phyloP scores from a whole-genome alignment of 345 rosid species.

The Eucalyptus sp. region DNA sequence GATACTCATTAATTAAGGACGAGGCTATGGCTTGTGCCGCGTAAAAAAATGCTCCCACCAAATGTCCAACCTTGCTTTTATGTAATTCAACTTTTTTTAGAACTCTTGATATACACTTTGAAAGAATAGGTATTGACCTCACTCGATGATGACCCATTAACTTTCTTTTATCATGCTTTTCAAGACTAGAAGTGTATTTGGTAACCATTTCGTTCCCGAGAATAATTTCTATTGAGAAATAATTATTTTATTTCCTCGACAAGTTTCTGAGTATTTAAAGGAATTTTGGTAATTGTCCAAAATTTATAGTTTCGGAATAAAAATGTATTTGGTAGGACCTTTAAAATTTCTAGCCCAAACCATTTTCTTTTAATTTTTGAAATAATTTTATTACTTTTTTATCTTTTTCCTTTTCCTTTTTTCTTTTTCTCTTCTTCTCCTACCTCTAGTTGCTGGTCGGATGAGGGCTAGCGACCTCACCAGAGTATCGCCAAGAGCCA shows the following conservation, averaged over 20 bases:
- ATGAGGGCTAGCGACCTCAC: rapidly evolving
- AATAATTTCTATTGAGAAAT: too few relatives aligned
- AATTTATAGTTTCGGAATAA: rapidly evolving
- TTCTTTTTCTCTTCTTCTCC: too few relatives aligned
- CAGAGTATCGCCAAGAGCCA: rapidly evolving
- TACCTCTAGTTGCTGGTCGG: rapidly evolving
- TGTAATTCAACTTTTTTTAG: too few relatives aligned
- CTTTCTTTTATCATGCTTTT: neutral
- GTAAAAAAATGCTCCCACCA: too few relatives aligned
- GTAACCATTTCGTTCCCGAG: rapidly evolving
- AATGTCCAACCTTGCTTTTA: too few relatives aligned
- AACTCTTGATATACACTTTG: neutral
- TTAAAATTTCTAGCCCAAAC: too few relatives aligned
- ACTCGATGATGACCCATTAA: neutral
- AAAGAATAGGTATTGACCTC: neutral
- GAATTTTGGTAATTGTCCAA: rapidly evolving
- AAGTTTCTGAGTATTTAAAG: rapidly evolving
- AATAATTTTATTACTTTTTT: too few relatives aligned
- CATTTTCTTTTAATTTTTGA: too few relatives aligned
- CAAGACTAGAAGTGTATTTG: rapidly evolving
- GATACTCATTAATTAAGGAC: neutral
- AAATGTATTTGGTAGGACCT: too few relatives aligned
- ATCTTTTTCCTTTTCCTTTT: too few relatives aligned
- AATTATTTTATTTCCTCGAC: too few relatives aligned
- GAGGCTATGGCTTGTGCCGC: neutral